phyloP scores from a whole-genome alignment of 495 filamentous ascomycete genomes.

The Beverwykella pulmonaria region DNA sequence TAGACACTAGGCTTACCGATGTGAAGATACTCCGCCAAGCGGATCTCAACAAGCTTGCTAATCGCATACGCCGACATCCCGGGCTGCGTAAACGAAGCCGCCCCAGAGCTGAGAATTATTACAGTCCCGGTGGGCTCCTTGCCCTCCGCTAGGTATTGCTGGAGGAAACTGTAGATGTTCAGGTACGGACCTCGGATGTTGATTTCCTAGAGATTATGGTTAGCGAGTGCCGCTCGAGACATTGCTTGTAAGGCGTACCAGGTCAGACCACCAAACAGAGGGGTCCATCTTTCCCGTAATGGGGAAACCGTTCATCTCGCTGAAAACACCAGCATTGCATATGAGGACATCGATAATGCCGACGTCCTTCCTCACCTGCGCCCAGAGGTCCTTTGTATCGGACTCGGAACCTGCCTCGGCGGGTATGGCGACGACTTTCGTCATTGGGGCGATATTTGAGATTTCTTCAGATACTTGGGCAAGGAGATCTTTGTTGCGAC shows the following conservation, averaged over 20 bases:
- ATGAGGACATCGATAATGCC: conserved; percentile 32
- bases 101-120: conserved; percentile 24
- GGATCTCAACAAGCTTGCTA: conserved; percentile 15
- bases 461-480: conserved; percentile 12
- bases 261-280: conserved; percentile 30
- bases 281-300: conserved; percentile 14
- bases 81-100: conserved; percentile 11
- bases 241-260: conserved; percentile 11
- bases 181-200: conserved; percentile 32
- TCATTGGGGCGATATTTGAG: conserved; percentile 3
- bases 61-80: conserved; percentile 20
- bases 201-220: conserved; percentile 18
- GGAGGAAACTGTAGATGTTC: conserved; percentile 27
- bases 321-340: conserved; percentile 30
- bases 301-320: conserved; percentile 2
- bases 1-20: too few relatives aligned
- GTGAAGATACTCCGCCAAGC: conserved; percentile 8
- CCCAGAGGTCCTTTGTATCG: conserved; percentile 13
- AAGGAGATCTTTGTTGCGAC: conserved; percentile 9
- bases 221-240: neutral
- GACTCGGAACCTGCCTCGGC: conserved; percentile 21
- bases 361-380: conserved; percentile 21
- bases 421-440: conserved; percentile 16
- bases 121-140: conserved; percentile 22
- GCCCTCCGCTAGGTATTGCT: conserved; percentile 4